Conservation (phyloP, 345 rosid species). For the Litchi chinensis region DNA sequence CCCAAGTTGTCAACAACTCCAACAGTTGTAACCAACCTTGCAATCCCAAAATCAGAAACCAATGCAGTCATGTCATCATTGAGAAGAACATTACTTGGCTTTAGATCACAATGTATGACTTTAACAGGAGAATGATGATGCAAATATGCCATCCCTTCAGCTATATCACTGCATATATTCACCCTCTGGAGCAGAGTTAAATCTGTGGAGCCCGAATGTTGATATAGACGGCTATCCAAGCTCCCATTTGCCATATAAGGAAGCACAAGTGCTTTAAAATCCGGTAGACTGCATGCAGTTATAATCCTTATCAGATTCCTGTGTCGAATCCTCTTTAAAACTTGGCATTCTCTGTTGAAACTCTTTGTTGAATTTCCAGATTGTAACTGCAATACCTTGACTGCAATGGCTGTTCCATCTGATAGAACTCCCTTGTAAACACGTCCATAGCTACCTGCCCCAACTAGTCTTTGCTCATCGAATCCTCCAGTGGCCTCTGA, state of each 20-base stretch:
- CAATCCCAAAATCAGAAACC: slow-evolving; percentile 64
- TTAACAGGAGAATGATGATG: slow-evolving; percentile 61
- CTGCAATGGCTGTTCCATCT: slow-evolving; percentile 50
- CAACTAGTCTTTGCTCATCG: slow-evolving; percentile 42
- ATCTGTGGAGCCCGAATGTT: slow-evolving; percentile 43
- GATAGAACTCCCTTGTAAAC: slow-evolving; percentile 53
- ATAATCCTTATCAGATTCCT: slow-evolving; percentile 56
- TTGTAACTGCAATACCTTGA: slow-evolving; percentile 51
- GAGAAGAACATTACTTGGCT: slow-evolving; percentile 69
- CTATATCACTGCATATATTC: slow-evolving; percentile 56
- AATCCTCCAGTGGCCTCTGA: slow-evolving; percentile 51
- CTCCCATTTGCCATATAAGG: slow-evolving; percentile 64
- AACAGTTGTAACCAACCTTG: slow-evolving; percentile 42
- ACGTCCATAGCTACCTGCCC: slow-evolving; percentile 53
- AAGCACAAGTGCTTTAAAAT: slow-evolving; percentile 63
- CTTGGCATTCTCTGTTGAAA: slow-evolving; percentile 62
- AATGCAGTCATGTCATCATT: slow-evolving; percentile 64
- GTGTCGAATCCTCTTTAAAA: slow-evolving; percentile 58
- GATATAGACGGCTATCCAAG: slow-evolving; percentile 51
- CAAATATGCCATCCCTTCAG: slow-evolving; percentile 67
- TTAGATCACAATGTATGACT: slow-evolving; percentile 63
- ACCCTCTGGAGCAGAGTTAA: slow-evolving; percentile 54
- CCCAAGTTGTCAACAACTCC: slow-evolving; percentile 49
- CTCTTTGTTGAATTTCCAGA: slow-evolving; percentile 54
- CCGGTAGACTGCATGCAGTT: slow-evolving; percentile 60